Base-by-base conservation (phyloP, 805 yeast genomes). In the Saccharomycopsis javanensis region DNA sequence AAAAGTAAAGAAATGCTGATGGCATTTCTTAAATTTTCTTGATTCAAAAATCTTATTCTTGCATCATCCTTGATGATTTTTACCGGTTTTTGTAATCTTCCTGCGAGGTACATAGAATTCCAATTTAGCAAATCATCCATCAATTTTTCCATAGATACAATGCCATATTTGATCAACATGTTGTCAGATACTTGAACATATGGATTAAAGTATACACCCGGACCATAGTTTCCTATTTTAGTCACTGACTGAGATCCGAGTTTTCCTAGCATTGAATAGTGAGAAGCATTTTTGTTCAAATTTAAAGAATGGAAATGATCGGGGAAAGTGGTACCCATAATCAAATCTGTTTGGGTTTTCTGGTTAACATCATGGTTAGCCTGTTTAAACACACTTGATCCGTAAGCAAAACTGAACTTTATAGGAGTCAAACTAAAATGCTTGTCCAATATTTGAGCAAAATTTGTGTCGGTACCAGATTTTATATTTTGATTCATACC, bases 191-290 rank as follows among this genome's bases (percentile, higher is more conserved):
- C 75, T 50, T 79, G 75, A 5, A 88, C 89, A 69, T 79, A 94
- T 3, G 99, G 98, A 67, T 94, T 94, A 75, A 88, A 94, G 69
- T 92, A 94, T 2, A 92, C 86, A 6, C 97, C 97, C 0, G 96
- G 94, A 1, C 96, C 97, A 18, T 79, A 62, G 35, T 80, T 78
- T 67, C 85, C 90, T 16, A 86, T 78, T 58, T 68, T 70, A 2
- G 83, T 72, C 7, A 88, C 77, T 1, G 77, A 73, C 13, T 76
- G 70, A 1, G 87, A 71, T 0, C 96, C 95, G 27, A 86, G 74
- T 55, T 67, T 70, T 59, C 79, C 75, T 54, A 89, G 63, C 4
- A 78, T 73, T 6, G 97, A 90, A 67, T 94, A 94, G 69, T 94
- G 98, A 7, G 75, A 68, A 2, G 88, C 86, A 67, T 80, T 74